Percentiles rank a stretch among this genome's conserved stretches.
Evolutionary conservation across 129 eudicot genomes (phyloP).

Genomic region (Smallanthus sonchifolius): DNA sequence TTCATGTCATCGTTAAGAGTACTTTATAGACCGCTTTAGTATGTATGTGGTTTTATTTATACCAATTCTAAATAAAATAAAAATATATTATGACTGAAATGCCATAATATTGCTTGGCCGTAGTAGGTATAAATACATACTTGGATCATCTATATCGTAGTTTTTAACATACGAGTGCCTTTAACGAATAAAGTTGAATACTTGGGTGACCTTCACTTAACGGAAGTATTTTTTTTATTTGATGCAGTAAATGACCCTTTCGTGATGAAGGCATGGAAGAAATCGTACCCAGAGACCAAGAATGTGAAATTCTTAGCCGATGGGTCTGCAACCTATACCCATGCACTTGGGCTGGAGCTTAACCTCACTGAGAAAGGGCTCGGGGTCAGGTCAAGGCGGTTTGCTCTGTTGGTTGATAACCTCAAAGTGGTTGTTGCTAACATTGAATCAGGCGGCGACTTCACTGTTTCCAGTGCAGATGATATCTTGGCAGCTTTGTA

Average conservation of each 20-base stretch:
- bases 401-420: constrained; percentile 70
- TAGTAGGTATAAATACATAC: neutral
- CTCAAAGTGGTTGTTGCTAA: constrained; percentile 73
- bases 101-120: neutral
- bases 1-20: neutral
- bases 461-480: constrained; percentile 74
- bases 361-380: constrained; percentile 79
- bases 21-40: neutral
- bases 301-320: constrained; percentile 76
- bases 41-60: neutral
- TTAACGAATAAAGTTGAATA: neutral
- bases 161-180: neutral
- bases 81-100: neutral
- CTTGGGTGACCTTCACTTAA: neutral
- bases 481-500: constrained; percentile 70
- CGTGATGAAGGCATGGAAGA: constrained; percentile 95
- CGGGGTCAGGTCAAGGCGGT: constrained; percentile 69
- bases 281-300: constrained; percentile 73
- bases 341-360: constrained; percentile 79
- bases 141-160: neutral
- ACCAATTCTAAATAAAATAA: neutral
- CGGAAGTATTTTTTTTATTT: neutral
- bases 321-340: constrained; percentile 71
- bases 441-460: constrained; percentile 78
- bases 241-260: constrained; percentile 70